phyloP scores from a whole-genome alignment of 306 rosid species.

The Sicyos baderoa region DNA sequence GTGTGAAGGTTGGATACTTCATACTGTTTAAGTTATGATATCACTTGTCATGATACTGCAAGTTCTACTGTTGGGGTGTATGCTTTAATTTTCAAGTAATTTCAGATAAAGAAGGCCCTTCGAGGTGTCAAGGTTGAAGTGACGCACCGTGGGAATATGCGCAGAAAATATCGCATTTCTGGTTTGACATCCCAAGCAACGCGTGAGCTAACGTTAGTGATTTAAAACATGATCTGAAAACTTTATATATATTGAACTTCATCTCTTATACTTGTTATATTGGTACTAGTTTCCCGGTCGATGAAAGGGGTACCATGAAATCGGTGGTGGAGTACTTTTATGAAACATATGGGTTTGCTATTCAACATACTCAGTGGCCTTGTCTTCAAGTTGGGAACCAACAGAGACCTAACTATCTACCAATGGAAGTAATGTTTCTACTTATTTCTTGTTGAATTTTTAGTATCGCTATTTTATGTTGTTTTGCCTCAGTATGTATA shows the following conservation, averaged over 20 bases:
- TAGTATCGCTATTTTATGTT: not conserved
- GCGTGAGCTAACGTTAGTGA: conserved; percentile 72
- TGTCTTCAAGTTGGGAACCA: conserved; percentile 91
- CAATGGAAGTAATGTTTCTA: conserved; percentile 65
- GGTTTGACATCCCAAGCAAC: conserved; percentile 93
- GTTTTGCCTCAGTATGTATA: not conserved
- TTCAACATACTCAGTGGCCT: conserved; percentile 91
- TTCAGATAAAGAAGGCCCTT: conserved; percentile 83
- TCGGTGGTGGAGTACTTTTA: conserved; percentile 84
- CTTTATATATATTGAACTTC: not conserved
- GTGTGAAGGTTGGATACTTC: conserved; percentile 61
- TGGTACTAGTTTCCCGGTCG: conserved; percentile 71
- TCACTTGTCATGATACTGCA: not conserved
- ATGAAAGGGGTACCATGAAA: conserved; percentile 84
- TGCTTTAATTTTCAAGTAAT: conserved; percentile 6
- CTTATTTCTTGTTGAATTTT: not conserved
- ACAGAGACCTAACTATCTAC: conserved; percentile 83
- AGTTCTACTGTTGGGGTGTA: not conserved
- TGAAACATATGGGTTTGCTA: conserved; percentile 78
- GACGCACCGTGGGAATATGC: conserved; percentile 89
- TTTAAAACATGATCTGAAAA: not conserved
- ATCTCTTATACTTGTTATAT: conserved; percentile 21
- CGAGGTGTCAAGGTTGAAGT: conserved; percentile 97
- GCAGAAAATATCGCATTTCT: conserved; percentile 84
- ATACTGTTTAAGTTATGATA: not conserved